A percentile compares a stretch with the other conserved stretches of the same genome.
Evolutionary conservation across 257 asterid species (phyloP).

Genomic region (Eucommia ulmoides): DNA sequence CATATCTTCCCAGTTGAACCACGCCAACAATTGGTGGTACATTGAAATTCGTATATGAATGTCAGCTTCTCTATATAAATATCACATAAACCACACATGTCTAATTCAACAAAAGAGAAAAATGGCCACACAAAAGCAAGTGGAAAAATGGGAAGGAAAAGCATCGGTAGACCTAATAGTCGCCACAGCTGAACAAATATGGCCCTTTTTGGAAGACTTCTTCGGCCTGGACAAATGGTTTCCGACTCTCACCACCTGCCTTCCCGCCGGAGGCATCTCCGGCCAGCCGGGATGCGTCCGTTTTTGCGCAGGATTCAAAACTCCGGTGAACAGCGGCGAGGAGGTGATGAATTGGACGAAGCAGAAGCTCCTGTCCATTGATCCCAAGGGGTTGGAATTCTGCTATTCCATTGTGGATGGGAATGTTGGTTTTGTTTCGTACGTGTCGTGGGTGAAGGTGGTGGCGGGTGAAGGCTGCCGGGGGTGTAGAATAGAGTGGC

Average conservation of each 20-base stretch:
- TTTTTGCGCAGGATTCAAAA: neutral
- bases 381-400: neutral
- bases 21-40: too few relatives aligned
- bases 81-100: too few relatives aligned
- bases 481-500: neutral
- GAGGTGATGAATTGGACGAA: neutral
- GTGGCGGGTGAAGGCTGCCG: neutral
- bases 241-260: constrained; percentile 1
- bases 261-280: constrained; percentile 1
- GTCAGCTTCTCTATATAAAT: too few relatives aligned
- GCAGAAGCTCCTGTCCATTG: neutral
- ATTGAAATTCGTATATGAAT: too few relatives aligned
- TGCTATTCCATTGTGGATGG: neutral
- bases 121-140: too few relatives aligned
- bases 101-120: too few relatives aligned
- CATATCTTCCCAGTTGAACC: too few relatives aligned
- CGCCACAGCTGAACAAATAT: neutral
- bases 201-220: neutral
- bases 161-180: neutral
- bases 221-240: neutral
- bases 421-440: neutral
- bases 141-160: neutral
- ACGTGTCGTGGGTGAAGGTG: neutral
- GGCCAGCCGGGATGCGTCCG: constrained; percentile 3
- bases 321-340: neutral